A percentile compares a stretch with the other conserved stretches of the same genome.
Evolutionary conservation across 192 early-diverging fungal species (phyloP).

Genomic region (Entomortierella lignicola): DNA sequence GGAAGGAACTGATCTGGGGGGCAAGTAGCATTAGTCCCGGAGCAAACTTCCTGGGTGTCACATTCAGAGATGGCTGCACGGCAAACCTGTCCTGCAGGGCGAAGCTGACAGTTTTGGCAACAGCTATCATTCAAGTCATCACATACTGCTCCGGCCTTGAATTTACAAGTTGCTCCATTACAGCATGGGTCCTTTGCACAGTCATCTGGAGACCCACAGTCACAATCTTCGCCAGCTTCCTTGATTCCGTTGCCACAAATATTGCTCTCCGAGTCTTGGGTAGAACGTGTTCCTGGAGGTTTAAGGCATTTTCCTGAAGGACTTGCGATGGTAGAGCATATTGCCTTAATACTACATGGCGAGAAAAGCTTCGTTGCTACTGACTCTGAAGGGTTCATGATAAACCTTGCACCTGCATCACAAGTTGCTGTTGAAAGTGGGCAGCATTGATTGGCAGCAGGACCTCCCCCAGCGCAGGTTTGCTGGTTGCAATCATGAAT

Average conservation of each 20-base stretch:
- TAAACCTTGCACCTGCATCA: constrained; percentile 71
- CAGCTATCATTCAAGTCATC: constrained; percentile 86
- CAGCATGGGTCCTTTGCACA: constrained; percentile 89
- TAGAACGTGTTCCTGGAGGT: constrained; percentile 43
- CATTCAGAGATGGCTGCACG: constrained; percentile 81
- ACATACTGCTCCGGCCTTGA: constrained; percentile 81
- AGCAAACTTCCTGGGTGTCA: constrained; percentile 83
- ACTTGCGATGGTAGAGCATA: constrained; percentile 55
- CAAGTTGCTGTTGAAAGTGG: constrained; percentile 75
- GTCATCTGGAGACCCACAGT: constrained; percentile 79
- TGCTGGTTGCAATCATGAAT: constrained; percentile 85
- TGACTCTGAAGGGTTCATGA: constrained; percentile 84
- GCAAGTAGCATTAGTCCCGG: constrained; percentile 76
- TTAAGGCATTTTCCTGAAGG: constrained; percentile 32
- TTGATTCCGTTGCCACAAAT: constrained; percentile 97
- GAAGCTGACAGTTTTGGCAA: constrained; percentile 78
- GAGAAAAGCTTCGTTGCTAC: constrained; percentile 73
- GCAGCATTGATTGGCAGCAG: constrained; percentile 65
- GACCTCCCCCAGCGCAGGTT: constrained; percentile 70
- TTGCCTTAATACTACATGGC: constrained; percentile 69
- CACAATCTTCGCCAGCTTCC: constrained; percentile 92
- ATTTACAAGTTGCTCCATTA: constrained; percentile 81
- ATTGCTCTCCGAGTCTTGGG: constrained; percentile 58
- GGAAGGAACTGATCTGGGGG: constrained; percentile 72
- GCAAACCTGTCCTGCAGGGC: constrained; percentile 70